phyloP scores from a whole-genome alignment of 768 basidiomycete species.

The Pseudohyphozyma bogoriensis region DNA sequence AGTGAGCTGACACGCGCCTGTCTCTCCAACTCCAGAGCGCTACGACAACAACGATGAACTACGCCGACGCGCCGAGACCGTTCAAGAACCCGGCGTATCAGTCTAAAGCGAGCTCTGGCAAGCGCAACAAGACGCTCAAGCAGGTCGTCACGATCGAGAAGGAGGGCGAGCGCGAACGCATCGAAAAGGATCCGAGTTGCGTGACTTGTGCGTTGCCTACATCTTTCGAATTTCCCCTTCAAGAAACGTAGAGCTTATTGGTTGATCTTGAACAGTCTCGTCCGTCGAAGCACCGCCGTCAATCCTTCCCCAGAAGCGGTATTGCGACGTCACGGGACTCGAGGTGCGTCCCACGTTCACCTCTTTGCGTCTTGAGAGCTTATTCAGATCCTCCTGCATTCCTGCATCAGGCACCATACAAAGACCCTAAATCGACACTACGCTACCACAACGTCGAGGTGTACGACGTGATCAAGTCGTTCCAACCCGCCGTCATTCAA shows the following conservation, averaged over 20 bases:
- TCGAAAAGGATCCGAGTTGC: neutral
- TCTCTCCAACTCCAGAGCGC: too few relatives aligned
- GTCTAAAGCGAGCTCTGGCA: neutral
- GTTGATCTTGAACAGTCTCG: neutral
- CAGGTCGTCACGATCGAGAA: conserved; percentile 27
- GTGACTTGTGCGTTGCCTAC: neutral
- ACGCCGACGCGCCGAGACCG: conserved; percentile 21
- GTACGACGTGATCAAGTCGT: conserved; percentile 38
- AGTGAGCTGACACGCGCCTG: too few relatives aligned
- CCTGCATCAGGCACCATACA: conserved; percentile 33
- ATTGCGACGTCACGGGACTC: conserved; percentile 44
- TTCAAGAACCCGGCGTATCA: conserved; percentile 26
- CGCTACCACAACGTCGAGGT: conserved; percentile 40
- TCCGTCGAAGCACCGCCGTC: conserved; percentile 38
- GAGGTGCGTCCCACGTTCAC: conserved; percentile 27
- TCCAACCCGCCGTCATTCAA: conserved; percentile 32
- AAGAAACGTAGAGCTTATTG: neutral
- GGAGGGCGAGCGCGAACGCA: conserved; percentile 13
- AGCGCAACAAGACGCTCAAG: conserved; percentile 27
- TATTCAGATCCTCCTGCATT: too few relatives aligned
- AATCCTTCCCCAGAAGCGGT: conserved; percentile 41
- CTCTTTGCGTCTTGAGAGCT: neutral
- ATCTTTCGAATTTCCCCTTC: neutral
- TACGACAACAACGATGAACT: too few relatives aligned
- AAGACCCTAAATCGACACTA: conserved; percentile 40